Percentiles rank a stretch among this genome's conserved stretches.
These are phyloP conservation scores for Psilocybe cyanescens DNA, from an alignment of 768 basidiomycete species.

Conservation along the genomic window DNA sequence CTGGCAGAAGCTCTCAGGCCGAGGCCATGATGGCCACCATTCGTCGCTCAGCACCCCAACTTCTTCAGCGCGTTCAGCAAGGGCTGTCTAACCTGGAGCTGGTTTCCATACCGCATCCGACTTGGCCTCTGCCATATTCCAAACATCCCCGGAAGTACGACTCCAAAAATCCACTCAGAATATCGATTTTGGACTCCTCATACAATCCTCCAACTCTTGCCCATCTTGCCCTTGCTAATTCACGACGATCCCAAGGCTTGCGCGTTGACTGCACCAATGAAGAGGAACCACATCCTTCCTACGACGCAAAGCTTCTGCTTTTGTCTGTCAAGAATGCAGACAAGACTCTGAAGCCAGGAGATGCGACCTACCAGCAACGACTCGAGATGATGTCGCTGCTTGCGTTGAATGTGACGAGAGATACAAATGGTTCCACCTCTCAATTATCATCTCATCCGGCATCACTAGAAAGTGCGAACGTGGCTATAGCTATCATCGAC, in stretches of 20 bases:
- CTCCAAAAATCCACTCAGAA: slow-evolving; percentile 39
- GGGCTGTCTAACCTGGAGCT: slow-evolving; percentile 58
- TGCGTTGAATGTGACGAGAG: slow-evolving; percentile 40
- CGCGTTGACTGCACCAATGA: not conserved
- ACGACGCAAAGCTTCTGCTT: slow-evolving; percentile 77
- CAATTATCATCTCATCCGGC: not conserved
- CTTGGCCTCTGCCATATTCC: slow-evolving; percentile 61
- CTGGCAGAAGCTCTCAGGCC: slow-evolving; percentile 3
- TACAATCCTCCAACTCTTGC: slow-evolving; percentile 93
- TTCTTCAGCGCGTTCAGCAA: slow-evolving; percentile 45
- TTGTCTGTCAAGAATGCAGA: slow-evolving; percentile 89
- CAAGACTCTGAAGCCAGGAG: slow-evolving; percentile 70
- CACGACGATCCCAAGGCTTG: slow-evolving; percentile 30
- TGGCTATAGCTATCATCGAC: slow-evolving; percentile 82
- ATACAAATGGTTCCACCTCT: not conserved
- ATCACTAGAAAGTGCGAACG: slow-evolving; percentile 38
- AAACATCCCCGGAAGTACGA: slow-evolving; percentile 5
- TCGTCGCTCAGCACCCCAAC: slow-evolving; percentile 24
- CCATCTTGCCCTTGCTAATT: slow-evolving; percentile 76
- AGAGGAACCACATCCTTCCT: slow-evolving; percentile 28
- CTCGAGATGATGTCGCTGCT: slow-evolving; percentile 87
- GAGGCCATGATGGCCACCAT: slow-evolving; percentile 19
- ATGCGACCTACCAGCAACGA: slow-evolving; percentile 78
- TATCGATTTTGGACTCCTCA: slow-evolving; percentile 87
- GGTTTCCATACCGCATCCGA: slow-evolving; percentile 58